phyloP scores from a whole-genome alignment of 169 alveolate species.

The Cryptosporidium felis region DNA sequence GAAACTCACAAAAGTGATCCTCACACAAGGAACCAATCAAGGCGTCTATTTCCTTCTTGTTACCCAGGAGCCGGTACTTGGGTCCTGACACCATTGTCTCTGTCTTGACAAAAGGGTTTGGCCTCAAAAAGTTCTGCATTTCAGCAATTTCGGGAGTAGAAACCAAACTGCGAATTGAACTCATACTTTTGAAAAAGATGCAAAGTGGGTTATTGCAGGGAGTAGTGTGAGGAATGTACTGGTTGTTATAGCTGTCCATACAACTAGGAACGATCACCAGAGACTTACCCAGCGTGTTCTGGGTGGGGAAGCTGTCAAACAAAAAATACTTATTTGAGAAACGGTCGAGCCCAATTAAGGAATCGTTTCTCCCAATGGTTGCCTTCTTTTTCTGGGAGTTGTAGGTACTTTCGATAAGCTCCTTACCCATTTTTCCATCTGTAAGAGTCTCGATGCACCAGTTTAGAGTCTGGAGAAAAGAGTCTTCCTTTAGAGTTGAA shows the following conservation, averaged over 20 bases:
- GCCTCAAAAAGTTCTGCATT: not conserved
- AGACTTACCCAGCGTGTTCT: conserved; percentile 18
- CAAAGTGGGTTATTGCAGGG: conserved; percentile 40
- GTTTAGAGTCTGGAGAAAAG: not conserved
- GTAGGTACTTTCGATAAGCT: not conserved
- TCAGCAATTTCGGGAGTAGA: not conserved
- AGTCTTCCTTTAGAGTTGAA: not conserved
- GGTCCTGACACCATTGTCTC: not conserved
- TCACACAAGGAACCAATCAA: conserved; percentile 11
- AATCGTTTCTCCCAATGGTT: conserved; percentile 27
- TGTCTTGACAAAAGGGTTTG: not conserved
- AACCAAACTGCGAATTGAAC: not conserved
- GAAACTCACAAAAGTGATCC: conserved; percentile 49
- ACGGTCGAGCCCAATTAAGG: conserved; percentile 19
- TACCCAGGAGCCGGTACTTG: not conserved
- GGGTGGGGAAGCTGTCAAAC: conserved; percentile 8
- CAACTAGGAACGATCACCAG: conserved; percentile 32
- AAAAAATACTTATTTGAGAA: conserved; percentile 29
- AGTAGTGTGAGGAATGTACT: not conserved
- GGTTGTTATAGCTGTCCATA: conserved; percentile 1
- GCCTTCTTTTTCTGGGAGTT: not conserved
- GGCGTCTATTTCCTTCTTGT: conserved; percentile 28
- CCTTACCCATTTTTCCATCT: conserved; percentile 26
- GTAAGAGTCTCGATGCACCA: conserved; percentile 9
- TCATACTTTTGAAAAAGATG: not conserved